A percentile compares a stretch with the other conserved stretches of the same genome.
phyloP scores from a whole-genome alignment of 805 yeast species.

The Yarrowia osloensis region DNA sequence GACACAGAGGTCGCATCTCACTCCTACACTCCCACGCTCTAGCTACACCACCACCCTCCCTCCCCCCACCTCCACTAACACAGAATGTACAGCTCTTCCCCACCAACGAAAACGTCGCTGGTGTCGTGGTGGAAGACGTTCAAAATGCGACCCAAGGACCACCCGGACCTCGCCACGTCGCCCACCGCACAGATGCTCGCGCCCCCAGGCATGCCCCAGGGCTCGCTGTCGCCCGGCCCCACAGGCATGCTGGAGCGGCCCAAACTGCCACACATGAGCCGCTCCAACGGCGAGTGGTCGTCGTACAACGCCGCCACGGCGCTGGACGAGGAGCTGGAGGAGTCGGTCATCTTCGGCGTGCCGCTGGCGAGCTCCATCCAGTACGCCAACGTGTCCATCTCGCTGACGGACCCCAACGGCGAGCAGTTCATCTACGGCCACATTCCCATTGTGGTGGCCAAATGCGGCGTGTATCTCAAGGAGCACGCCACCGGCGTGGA shows the following conservation, averaged over 20 bases:
- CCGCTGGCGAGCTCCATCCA: constrained; percentile 68
- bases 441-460: constrained; percentile 92
- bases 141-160: constrained; percentile 35
- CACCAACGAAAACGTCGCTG: constrained; percentile 44
- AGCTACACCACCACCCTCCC: no score
- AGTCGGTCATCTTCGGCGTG: constrained; percentile 70
- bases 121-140: constrained; percentile 50
- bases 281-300: constrained; percentile 40
- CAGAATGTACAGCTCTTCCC: constrained; percentile 34
- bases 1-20: no score
- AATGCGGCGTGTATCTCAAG: constrained; percentile 86
- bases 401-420: constrained; percentile 57
- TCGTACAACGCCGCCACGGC: constrained; percentile 13
- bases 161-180: constrained; percentile 7
- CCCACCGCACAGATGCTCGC: constrained; percentile 11
- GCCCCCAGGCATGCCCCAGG: constrained; percentile 22
- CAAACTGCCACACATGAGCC: constrained; percentile 44
- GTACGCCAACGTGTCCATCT: constrained; percentile 75
- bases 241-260: constrained; percentile 38
- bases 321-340: constrained; percentile 33
- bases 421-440: constrained; percentile 78
- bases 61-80: no score
- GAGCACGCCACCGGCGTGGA: constrained; percentile 69
- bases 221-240: constrained; percentile 14
- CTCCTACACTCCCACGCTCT: no score